phyloP scores from a whole-genome alignment of 2,329 filamentous ascomycete genomes.

The Hirsutella minnesotensis region DNA sequence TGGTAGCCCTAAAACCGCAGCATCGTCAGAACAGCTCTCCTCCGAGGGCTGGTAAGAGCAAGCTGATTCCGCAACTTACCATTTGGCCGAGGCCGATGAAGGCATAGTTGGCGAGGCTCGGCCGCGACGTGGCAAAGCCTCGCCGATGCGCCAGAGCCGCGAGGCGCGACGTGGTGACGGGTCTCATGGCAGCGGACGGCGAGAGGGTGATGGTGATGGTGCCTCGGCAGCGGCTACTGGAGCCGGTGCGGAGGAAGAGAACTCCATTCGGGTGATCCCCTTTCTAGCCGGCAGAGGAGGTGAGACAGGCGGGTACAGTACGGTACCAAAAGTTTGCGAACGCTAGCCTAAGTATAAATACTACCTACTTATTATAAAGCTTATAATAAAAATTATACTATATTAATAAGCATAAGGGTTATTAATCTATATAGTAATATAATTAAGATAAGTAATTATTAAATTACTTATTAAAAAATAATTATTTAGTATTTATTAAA shows the following conservation, averaged over 20 bases:
- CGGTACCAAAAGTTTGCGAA: constrained; percentile 18
- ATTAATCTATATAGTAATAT: too few species aligned
- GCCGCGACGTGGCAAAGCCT: constrained; percentile 36
- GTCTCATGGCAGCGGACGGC: constrained; percentile 8
- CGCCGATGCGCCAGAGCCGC: constrained; percentile 26
- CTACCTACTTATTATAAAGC: too few species aligned
- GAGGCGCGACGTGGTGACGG: constrained; percentile 9
- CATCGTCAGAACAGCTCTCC: constrained; percentile 4
- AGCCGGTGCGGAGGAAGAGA: background rate
- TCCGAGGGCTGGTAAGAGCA: background rate
- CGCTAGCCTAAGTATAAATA: too few species aligned
- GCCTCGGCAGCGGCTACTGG: background rate
- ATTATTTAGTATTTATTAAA: too few species aligned
- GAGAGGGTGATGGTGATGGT: constrained; percentile 4
- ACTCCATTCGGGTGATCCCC: too few species aligned
- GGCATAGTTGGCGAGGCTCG: constrained; percentile 40
- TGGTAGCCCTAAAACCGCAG: constrained; percentile 38
- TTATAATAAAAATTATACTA: too few species aligned
- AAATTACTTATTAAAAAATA: too few species aligned
- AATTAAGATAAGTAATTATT: too few species aligned
- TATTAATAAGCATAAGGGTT: too few species aligned
- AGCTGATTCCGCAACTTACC: constrained; percentile 24
- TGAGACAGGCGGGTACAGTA: too few species aligned
- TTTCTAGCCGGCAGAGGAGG: too few species aligned
- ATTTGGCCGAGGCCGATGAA: constrained; percentile 51